Percentiles rank a stretch among this genome's conserved stretches.
phyloP scores from a whole-genome alignment of 202 grass and related monocot genomes.

The Bolboschoenoplectus hybrid region DNA sequence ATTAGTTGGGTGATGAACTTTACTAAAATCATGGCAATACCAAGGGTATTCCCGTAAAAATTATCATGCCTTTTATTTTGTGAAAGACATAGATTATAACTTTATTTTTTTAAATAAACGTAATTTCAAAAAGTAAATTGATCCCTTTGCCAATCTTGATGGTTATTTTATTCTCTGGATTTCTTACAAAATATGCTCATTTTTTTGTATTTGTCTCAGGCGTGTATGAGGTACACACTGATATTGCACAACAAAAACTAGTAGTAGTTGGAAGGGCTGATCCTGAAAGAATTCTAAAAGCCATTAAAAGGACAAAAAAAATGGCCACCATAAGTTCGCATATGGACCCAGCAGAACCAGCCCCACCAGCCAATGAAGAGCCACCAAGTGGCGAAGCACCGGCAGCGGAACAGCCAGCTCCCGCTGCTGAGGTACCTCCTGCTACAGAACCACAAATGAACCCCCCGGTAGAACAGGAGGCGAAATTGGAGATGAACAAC shows the following conservation, averaged over 20 bases:
- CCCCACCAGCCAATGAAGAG: constrained; percentile 30
- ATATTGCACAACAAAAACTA: constrained; percentile 68
- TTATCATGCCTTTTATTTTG: not conserved
- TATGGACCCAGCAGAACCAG: constrained; percentile 42
- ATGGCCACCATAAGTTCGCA: constrained; percentile 65
- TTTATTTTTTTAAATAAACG: not conserved
- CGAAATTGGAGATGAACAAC: constrained; percentile 27
- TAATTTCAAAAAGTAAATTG: not conserved
- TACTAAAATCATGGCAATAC: not conserved
- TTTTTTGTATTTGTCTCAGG: constrained; percentile 46
- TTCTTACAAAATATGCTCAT: constrained; percentile 30
- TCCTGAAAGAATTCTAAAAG: constrained; percentile 71
- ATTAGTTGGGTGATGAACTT: not conserved
- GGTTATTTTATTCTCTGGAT: constrained; percentile 4
- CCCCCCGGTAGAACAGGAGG: constrained; percentile 29
- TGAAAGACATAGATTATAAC: not conserved
- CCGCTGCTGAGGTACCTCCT: constrained; percentile 18
- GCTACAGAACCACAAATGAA: constrained; percentile 41
- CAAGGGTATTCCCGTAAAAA: not conserved
- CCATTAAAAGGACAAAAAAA: constrained; percentile 80
- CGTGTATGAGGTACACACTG: constrained; percentile 60
- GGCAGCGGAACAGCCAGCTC: constrained; percentile 39
- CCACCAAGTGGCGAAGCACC: constrained; percentile 36
- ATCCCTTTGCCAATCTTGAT: not conserved
- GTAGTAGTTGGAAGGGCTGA: constrained; percentile 69